Base-by-base conservation (phyloP, 2,329 filamentous ascomycete genomes). In the Phoma sp. region DNA sequence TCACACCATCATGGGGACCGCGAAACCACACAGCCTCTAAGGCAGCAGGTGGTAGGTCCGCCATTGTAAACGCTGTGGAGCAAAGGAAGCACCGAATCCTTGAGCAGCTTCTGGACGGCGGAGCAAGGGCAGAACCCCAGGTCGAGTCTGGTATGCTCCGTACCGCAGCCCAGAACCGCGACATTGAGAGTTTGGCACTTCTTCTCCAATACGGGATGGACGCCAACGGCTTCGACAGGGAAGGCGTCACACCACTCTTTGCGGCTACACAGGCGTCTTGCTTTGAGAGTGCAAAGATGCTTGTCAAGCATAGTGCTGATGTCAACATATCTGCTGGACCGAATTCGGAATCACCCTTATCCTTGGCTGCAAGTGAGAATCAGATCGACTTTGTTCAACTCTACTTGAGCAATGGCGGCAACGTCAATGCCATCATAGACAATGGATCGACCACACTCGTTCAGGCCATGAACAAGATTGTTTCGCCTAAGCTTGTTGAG, bases 51-150 rank as follows among this genome's bases (percentile, higher is more conserved):
- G 71, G 74, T 7, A 76, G 74, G 52, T 63, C 64, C 21, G 73
- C 64, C 20, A 57, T 80, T 73, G 14, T 80, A 79, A 82, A 84
- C 18, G 85, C 81, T 3, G 84, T 85, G 0, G 81, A 82, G 43
- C 79, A 90, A 4, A 78, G 87, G 60, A 87, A 88, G 72, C 88
- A 89, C 56, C 85, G 86, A 10, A 84, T 84, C 11, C 61, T 74
- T 11, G 68, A 71, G 45, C 68, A 74, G 39, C 53, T 74, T 11
- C 60, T 74, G 7, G 68, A 74, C 12, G 60, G 68, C n/a, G 71
- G 71, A 10, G 64, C 68, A 7, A 66, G 59, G 47, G 63, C 66
- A 21, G 69, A 74, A 42, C 53, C 63, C 7, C 58, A 58, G 6
- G 59, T 68, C 39, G 71, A 74, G 53, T 64, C 68, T n/a, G 56